Base-by-base conservation (phyloP, 2,329 filamentous ascomycete genomes). In the Septoria petroselini region DNA sequence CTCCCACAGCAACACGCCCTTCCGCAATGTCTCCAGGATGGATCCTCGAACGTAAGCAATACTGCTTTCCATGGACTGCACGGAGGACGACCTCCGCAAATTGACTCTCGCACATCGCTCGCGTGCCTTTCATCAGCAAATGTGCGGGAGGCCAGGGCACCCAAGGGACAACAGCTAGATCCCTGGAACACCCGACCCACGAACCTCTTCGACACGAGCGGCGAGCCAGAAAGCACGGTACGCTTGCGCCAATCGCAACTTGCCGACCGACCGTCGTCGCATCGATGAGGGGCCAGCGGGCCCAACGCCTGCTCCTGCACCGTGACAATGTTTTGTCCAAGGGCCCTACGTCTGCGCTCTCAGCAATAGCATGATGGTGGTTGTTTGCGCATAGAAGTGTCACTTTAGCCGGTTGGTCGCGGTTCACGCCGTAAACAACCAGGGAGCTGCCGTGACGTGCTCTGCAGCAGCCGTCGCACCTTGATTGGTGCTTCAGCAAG, bases 191-290 rank as follows among this genome's bases (percentile, higher is more conserved):
- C 12, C 34, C 27, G 33, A 41, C 27, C 41, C 48, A 41, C 30
- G 35, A 7, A 14, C 37, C 15, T 41, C 14, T 40, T n/a, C 35
- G 33, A 31, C 37, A 25, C 37, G 23, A 30, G 34, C 34, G 18
- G 34, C 42, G 12, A 29, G 17, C 29, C 18, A n/a, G 18, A 23
- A 40, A 46, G 41, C 14, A 44, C n/a, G 9, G 21, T 45, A 33
- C 39, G 30, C 31, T 15, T 30, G 29, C 41, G 29, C 37, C 37
- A 27, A 31, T 38, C 41, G 33, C 41, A 9, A 29, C 14, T 7
- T 25, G 15, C 19, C 40, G 25, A 39, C 19, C 23, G 23, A 25
- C 18, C 15, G 8, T 39, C 40, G 29, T 27, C 27, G 11, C 40
- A 37, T 27, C 27, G 11, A 25, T 27, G 39, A 42, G 23, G 35